Evolutionary conservation across 2,329 filamentous ascomycete species (phyloP).

Genomic region (Colletotrichum sp.): DNA sequence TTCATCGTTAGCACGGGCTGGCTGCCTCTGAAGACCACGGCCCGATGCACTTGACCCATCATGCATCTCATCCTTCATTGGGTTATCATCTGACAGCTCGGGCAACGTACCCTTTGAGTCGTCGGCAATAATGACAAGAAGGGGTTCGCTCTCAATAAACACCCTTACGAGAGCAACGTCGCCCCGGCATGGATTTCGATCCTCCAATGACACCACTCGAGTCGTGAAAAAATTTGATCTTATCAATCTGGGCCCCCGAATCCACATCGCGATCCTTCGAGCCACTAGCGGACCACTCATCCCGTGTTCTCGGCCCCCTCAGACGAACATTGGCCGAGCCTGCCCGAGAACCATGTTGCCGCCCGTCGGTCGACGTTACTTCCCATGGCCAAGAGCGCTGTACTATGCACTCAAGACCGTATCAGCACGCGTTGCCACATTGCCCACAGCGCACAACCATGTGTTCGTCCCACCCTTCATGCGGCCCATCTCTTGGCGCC

Average conservation of each 20-base stretch:
- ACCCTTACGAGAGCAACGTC: neutral
- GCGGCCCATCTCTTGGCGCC: neutral
- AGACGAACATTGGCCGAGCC: neutral
- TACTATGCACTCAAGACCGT: neutral
- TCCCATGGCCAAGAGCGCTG: neutral
- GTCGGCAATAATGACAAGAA: neutral
- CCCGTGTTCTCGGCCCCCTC: neutral
- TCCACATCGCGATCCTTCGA: conserved; percentile 7
- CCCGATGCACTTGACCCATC: neutral
- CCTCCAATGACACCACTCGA: neutral
- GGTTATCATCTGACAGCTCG: neutral
- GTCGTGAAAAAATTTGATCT: neutral
- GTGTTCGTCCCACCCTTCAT: neutral
- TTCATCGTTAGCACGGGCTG: neutral
- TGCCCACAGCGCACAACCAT: neutral
- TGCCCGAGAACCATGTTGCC: neutral
- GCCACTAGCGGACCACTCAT: neutral
- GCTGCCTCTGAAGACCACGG: neutral
- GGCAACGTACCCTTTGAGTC: neutral
- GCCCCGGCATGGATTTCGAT: neutral
- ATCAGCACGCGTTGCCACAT: neutral
- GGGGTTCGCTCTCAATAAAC: neutral
- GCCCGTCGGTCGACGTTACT: neutral
- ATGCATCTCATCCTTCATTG: neutral
- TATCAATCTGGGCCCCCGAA: conserved; percentile 6